Evolutionary conservation across 306 rosid species (phyloP), one percentile per base, ranked within the genome.

Genomic region (Citrullus amarus): DNA sequence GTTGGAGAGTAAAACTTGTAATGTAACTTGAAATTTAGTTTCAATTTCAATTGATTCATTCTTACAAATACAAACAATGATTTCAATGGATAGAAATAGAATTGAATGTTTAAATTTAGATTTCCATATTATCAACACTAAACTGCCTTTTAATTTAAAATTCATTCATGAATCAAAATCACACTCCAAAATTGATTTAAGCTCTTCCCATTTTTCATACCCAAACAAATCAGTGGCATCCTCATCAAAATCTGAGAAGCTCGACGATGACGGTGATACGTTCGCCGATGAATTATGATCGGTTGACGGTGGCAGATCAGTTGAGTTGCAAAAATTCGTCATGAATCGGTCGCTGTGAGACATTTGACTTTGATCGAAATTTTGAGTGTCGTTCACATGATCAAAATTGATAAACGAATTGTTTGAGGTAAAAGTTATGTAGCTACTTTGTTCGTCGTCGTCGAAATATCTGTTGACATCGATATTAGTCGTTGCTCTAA

Each of bases 131-230:
- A 61, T 39, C 1, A 17, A 66, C 72, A 32, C 25, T 22, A 69
- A 53, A 46, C 11, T 28, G 6, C 9, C 9, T 11, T 6, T 14
- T 32, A 28, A 53, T 22, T 22, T 22, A 22, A 22, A 30, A 16
- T 2, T 71, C 41, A 50, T 15, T 48, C 15, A 17, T 0, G 92
- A 86, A 84, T 91, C 82, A 81, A 84, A 85, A 83, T 88, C 86
- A 71, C 83, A 87, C 80, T 87, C 91, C 15, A 92, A 78, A 60
- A 86, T 88, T 9, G 97, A 88, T 82, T 86, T 89, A 59, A 92
- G 90, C 86, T 95, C 99, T 81, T 95, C 97, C 97, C 97, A 89
- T 62, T 86, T 69, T 84, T 85, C 54, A 76, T 78, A 78, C 2
- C 60, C 72, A 25, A 78, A 78, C 16, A 59, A 59, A 78, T 62